These are phyloP conservation scores for Diaporthe destruens DNA, from an alignment of 2,329 filamentous ascomycete species.

Conservation along the genomic window DNA sequence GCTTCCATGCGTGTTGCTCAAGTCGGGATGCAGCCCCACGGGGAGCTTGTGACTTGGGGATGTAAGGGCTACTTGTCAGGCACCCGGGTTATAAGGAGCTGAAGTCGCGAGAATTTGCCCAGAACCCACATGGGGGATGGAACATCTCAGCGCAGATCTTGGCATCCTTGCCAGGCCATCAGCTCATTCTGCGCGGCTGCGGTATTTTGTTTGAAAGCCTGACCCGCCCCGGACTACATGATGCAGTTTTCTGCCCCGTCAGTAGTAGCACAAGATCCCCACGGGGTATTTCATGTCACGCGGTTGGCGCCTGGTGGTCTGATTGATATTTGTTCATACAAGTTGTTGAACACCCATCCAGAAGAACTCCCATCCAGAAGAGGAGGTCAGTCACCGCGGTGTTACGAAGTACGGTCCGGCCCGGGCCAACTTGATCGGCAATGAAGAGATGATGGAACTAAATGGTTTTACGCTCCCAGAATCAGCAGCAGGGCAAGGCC, in stretches of 20 bases:
- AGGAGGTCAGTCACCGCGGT: neutral
- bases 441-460: neutral
- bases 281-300: slow-evolving; percentile 13
- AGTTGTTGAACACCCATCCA: no score
- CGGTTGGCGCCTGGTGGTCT: neutral
- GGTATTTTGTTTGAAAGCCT: neutral
- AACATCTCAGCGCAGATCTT: slow-evolving; percentile 22
- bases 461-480: neutral
- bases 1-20: neutral
- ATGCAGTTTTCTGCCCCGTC: slow-evolving; percentile 3
- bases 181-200: slow-evolving; percentile 6
- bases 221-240: neutral
- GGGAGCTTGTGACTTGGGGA: neutral
- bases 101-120: slow-evolving; percentile 26
- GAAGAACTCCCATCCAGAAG: no score
- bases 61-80: neutral
- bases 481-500: neutral
- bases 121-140: slow-evolving; percentile 20
- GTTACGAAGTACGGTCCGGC: neutral
- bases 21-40: neutral
- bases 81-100: neutral
- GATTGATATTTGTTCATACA: neutral
- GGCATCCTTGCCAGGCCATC: slow-evolving; percentile 28
- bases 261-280: slow-evolving; percentile 1
- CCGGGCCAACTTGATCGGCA: neutral